These are phyloP conservation scores for Kwoniella newhampshirensis DNA, from an alignment of 768 basidiomycete genomes.

Conservation along the genomic window DNA sequence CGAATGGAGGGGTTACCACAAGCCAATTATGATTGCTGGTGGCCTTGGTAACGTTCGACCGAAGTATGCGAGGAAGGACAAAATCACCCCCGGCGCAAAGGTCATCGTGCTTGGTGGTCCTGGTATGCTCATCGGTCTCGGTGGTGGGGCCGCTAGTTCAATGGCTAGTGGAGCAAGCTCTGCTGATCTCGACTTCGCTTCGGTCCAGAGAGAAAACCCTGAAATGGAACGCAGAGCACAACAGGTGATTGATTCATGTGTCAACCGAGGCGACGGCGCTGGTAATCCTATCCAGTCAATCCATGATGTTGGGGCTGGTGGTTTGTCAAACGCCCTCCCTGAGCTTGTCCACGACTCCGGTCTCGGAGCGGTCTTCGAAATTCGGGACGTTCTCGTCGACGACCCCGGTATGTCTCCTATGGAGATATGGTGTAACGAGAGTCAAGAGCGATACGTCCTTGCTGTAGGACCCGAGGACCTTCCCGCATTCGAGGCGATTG, in stretches of 20 bases:
- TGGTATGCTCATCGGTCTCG: conserved; percentile 91
- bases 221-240: conserved; percentile 98
- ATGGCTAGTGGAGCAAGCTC: conserved; percentile 86
- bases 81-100: conserved; percentile 76
- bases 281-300: conserved; percentile 87
- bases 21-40: conserved; percentile 99
- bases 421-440: conserved; percentile 99
- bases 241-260: conserved; percentile 93
- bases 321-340: conserved; percentile 91
- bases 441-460: conserved; percentile 94
- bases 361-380: conserved; percentile 90
- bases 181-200: conserved; percentile 93
- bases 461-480: conserved; percentile 70
- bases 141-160: conserved; percentile 93
- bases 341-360: conserved; percentile 94
- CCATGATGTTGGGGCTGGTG: conserved; percentile 97
- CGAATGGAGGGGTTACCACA: conserved; percentile 80
- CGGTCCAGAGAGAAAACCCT: conserved; percentile 95
- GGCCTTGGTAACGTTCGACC: conserved; percentile 92
- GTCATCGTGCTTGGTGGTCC: conserved; percentile 93
- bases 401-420: conserved; percentile 95
- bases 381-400: conserved; percentile 85
- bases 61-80: conserved; percentile 72
- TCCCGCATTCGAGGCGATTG: conserved; percentile 69
- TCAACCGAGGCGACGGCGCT: conserved; percentile 58